A percentile compares a stretch with the other conserved stretches of the same genome.
phyloP scores from a whole-genome alignment of 257 asterid genomes.

The Craterostigma plantagineum region DNA sequence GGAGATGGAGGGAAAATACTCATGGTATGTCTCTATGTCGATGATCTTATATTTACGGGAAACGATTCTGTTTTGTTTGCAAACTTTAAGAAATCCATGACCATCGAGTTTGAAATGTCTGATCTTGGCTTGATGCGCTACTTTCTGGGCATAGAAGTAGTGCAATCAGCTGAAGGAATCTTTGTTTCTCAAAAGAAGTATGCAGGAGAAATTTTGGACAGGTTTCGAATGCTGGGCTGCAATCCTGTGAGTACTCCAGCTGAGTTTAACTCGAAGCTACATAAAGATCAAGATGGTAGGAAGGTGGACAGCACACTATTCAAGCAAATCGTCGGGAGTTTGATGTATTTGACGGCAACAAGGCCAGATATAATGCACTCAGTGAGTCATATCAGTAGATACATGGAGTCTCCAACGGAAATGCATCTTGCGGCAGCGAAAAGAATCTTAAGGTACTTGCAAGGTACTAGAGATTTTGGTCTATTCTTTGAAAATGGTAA shows the following conservation, averaged over 20 bases:
- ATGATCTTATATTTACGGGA: background rate
- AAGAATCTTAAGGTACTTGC: slow-evolving; percentile 1
- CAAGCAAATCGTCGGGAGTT: slow-evolving; percentile 3
- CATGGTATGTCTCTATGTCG: too few species aligned
- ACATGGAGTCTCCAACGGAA: background rate
- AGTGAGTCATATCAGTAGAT: background rate
- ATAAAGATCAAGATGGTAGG: background rate
- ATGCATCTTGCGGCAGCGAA: slow-evolving; percentile 1
- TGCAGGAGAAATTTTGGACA: background rate
- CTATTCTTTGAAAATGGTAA: background rate
- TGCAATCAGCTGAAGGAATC: background rate
- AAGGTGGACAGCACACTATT: background rate
- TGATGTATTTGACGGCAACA: background rate
- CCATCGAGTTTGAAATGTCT: slow-evolving; percentile 5
- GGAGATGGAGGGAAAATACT: background rate
- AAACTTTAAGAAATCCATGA: slow-evolving; percentile 3
- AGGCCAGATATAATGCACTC: background rate
- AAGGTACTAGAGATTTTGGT: background rate
- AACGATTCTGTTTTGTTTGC: background rate
- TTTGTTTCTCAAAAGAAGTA: slow-evolving; percentile 7
- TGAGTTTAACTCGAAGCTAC: background rate
- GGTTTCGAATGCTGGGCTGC: background rate
- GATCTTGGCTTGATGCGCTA: slow-evolving; percentile 5
- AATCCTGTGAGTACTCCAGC: background rate
- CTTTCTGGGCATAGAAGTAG: slow-evolving; percentile 6